phyloP scores from a whole-genome alignment of 371 early-diverging fungal genomes.

The Mortierella sp. region DNA sequence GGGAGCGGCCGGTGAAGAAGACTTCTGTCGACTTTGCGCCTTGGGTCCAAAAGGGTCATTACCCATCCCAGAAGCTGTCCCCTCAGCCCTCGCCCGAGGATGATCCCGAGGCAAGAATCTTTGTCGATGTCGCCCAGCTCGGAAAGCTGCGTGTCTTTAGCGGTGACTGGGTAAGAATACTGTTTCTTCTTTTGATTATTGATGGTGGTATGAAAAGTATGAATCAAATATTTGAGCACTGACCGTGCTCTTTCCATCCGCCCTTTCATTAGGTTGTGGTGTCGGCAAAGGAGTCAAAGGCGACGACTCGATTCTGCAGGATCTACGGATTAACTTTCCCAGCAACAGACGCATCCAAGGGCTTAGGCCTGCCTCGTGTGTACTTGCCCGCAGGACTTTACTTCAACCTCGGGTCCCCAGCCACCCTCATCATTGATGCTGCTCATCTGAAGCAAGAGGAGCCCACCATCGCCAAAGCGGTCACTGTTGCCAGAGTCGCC shows the following conservation, averaged over 20 bases:
- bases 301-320: constrained; percentile 28
- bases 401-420: constrained; percentile 71
- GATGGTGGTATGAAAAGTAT: neutral
- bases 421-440: constrained; percentile 50
- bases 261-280: constrained; percentile 19
- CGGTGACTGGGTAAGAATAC: constrained; percentile 77
- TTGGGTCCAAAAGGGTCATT: constrained; percentile 59
- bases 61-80: constrained; percentile 66
- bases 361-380: constrained; percentile 46
- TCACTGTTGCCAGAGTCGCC: constrained; percentile 83
- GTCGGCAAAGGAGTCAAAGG: constrained; percentile 29
- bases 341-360: constrained; percentile 25
- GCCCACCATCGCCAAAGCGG: constrained; percentile 72
- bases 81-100: constrained; percentile 67
- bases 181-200: neutral
- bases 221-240: neutral
- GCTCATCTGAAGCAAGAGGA: constrained; percentile 60
- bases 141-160: constrained; percentile 78
- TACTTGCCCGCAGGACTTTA: constrained; percentile 72
- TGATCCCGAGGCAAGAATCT: constrained; percentile 70
- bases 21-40: constrained; percentile 57
- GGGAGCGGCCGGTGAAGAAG: constrained; percentile 29
- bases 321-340: constrained; percentile 42
- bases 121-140: constrained; percentile 70
- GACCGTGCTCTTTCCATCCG: neutral